Conservation (phyloP, 2,329 filamentous ascomycete species). For the Pseudocercospora vitis region DNA sequence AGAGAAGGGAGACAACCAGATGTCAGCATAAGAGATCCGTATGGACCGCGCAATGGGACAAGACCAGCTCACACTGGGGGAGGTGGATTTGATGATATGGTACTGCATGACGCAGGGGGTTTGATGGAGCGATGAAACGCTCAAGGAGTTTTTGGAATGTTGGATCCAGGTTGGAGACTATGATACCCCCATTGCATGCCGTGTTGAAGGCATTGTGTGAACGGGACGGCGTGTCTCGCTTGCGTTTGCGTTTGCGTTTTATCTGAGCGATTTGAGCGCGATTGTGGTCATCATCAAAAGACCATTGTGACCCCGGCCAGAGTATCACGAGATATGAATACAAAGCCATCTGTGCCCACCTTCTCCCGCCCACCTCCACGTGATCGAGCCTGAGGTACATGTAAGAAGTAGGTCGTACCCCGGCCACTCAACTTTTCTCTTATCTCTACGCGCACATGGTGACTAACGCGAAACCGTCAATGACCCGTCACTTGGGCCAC, state of each 20-base stretch:
- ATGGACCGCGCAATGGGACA: neutral
- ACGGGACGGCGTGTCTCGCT: neutral
- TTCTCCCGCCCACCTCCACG: too few relatives aligned
- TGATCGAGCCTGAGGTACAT: neutral
- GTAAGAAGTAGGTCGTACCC: neutral
- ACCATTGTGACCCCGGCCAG: neutral
- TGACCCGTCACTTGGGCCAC: conserved; percentile 8
- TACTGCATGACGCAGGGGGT: conserved; percentile 28
- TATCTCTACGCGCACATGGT: neutral
- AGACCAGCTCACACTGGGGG: neutral
- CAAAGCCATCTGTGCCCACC: too few relatives aligned
- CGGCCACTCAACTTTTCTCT: neutral
- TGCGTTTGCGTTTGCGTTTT: neutral
- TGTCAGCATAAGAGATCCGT: conserved; percentile 6
- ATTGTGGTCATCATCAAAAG: too few relatives aligned
- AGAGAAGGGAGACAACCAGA: conserved; percentile 12
- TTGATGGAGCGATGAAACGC: conserved; percentile 18
- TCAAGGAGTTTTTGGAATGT: neutral
- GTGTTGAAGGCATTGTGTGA: conserved; percentile 5
- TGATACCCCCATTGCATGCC: conserved; percentile 13
- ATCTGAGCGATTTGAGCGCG: neutral
- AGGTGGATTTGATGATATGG: conserved; percentile 24
- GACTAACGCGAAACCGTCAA: neutral
- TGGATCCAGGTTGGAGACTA: conserved; percentile 1
- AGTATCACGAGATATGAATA: neutral